Evolutionary conservation across 176 grass and related monocot species (phyloP), one percentile per base, ranked within the genome.

Genomic region (Guadua angustifolia): DNA sequence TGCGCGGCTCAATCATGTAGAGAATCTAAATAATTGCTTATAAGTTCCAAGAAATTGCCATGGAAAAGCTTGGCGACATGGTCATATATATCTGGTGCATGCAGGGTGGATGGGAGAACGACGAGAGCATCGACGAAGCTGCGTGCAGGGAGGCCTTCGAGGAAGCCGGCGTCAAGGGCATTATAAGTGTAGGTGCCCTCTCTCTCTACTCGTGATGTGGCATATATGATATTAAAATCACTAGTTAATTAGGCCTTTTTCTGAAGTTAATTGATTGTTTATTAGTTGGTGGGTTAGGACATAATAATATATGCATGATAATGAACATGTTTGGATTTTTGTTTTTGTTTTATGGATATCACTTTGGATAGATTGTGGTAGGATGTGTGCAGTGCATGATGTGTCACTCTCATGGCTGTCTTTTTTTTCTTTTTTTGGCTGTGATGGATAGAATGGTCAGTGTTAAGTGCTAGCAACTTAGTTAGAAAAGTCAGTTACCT

Each of bases 41-140:
- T 74, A 38, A 59, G 64, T 77, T 26, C 46, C 22, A n/a, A 75
- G 24, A 56, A 84, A 55, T 69, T 36, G 65, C 11, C 59, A 64
- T 83, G 67, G 25, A 73, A 68, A 45, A 67, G 64, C 43, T 84
- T 16, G 46, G 40, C 70, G 66, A 47, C 70, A 72, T 71, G 60
- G 65, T 79, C 74, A 59, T 69, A 44, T 78, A 44, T 78, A 47
- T 26, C 22, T 40, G 69, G 29, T 13, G 13, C 40, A 24, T 92
- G 79, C 65, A 96, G 94, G 94, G 93, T 75, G 93, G 93, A 85
- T 95, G 93, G 93, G 93, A 95, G 82, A 66, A 95, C 52, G 93
- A 95, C 74, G 94, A 96, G 67, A 96, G 83, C 52, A 75, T 86
- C 45, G 50, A 73, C 19, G 76, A 96, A 93, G 94, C 94, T 75